Conservation (phyloP, 305 asterid genomes). For the Fraxinus velutina region DNA sequence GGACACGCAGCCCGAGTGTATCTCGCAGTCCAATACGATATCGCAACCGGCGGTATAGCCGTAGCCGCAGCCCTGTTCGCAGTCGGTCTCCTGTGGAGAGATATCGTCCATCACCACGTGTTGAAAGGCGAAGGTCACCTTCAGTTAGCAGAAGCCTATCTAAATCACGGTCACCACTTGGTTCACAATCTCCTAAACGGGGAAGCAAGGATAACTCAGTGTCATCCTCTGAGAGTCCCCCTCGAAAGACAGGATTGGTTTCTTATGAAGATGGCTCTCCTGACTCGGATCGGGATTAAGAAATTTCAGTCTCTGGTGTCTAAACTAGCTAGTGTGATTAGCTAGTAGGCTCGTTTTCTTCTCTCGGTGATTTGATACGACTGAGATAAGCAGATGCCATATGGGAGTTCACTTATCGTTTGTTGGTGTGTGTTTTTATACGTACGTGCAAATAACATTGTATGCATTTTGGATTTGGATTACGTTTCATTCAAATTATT, state of each 20-base stretch:
- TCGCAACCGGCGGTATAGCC: conserved; percentile 73
- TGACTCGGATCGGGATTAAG: conserved; percentile 49
- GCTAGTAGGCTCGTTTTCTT: not conserved
- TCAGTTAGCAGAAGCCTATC: conserved; percentile 63
- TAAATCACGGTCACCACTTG: conserved; percentile 44
- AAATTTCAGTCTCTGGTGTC: not conserved
- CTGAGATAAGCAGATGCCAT: not conserved
- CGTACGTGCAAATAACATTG: not conserved
- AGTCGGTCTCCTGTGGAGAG: conserved; percentile 69
- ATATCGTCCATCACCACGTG: conserved; percentile 53
- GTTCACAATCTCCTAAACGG: conserved; percentile 54
- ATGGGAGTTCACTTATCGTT: not conserved
- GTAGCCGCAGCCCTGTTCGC: conserved; percentile 44
- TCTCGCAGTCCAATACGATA: conserved; percentile 85
- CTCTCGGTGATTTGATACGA: not conserved
- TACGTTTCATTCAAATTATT: not conserved
- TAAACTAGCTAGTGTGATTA: not conserved
- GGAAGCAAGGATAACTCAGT: conserved; percentile 44
- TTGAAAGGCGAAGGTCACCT: conserved; percentile 51
- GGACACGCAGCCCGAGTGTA: conserved; percentile 60
- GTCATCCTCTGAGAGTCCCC: conserved; percentile 67
- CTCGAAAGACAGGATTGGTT: conserved; percentile 62
- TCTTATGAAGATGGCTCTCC: conserved; percentile 86
- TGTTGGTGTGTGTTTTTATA: not conserved
- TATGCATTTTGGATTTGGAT: not conserved